Conservation (phyloP, 805 yeast species). For the Wickerhamiella azyma region DNA sequence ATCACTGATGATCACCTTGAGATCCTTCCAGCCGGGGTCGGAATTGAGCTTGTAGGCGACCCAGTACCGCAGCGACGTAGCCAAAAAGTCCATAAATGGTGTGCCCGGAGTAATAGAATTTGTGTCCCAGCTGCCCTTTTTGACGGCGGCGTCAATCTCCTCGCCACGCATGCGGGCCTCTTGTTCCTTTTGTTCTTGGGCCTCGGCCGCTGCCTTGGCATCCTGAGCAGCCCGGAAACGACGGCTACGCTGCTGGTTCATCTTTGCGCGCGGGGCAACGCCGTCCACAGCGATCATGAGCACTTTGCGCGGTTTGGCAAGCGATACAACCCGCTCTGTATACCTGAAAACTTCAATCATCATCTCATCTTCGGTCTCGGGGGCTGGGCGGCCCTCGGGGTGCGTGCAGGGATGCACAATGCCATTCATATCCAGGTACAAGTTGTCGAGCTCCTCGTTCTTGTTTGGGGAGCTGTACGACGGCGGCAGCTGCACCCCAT, state of each 20-base stretch:
- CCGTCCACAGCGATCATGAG: conserved; percentile 96
- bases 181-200: conserved; percentile 40
- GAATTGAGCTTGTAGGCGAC: conserved; percentile 72
- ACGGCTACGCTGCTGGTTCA: conserved; percentile 94
- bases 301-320: conserved; percentile 92
- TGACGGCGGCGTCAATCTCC: conserved; percentile 58
- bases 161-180: conserved; percentile 57
- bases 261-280: conserved; percentile 95
- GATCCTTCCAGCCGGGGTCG: conserved; percentile 87
- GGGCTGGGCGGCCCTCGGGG: conserved; percentile 93
- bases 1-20: conserved; percentile 85
- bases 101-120: conserved; percentile 98
- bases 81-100: conserved; percentile 88
- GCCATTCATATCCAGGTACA: conserved; percentile 96
- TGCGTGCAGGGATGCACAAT: conserved; percentile 98
- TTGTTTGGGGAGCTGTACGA: conserved; percentile 69
- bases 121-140: conserved; percentile 77
- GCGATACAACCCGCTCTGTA: conserved; percentile 77
- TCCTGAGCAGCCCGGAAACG: conserved; percentile 87
- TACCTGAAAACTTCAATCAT: conserved; percentile 82
- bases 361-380: conserved; percentile 95
- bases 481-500: conserved; percentile 51
- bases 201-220: conserved; percentile 56
- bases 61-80: conserved; percentile 77
- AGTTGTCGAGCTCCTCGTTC: conserved; percentile 88